Conservation (phyloP, 306 rosid species). For the Castanea sativa region DNA sequence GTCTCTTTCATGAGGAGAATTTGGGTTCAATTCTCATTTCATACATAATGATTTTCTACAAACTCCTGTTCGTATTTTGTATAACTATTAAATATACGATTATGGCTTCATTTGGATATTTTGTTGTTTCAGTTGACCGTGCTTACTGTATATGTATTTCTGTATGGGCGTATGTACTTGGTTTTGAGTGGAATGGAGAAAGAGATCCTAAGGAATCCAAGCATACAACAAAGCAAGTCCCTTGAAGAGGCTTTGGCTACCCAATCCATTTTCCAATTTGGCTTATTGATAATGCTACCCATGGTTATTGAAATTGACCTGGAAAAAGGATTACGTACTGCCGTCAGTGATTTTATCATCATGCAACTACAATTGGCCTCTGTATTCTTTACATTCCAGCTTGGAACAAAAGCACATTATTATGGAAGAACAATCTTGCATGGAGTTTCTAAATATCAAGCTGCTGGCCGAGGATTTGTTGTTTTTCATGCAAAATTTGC, state of each 20-base stretch:
- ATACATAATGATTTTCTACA: not conserved
- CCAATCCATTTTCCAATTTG: slow-evolving; percentile 82
- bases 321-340: slow-evolving; percentile 94
- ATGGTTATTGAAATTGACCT: slow-evolving; percentile 99
- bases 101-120: not conserved
- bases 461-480: slow-evolving; percentile 93
- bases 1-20: too few relatives aligned
- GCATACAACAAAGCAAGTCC: slow-evolving; percentile 60
- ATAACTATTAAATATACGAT: not conserved
- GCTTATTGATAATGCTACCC: slow-evolving; percentile 74
- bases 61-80: not conserved
- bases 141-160: slow-evolving; percentile 75
- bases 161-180: slow-evolving; percentile 88
- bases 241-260: slow-evolving; percentile 90
- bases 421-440: slow-evolving; percentile 92
- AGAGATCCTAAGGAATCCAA: slow-evolving; percentile 59
- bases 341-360: slow-evolving; percentile 85
- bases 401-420: slow-evolving; percentile 94
- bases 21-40: not conserved
- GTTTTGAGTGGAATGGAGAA: slow-evolving; percentile 91
- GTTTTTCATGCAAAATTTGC: slow-evolving; percentile 92
- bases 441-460: slow-evolving; percentile 90
- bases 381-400: slow-evolving; percentile 91
- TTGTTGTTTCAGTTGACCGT: slow-evolving; percentile 68
- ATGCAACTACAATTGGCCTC: slow-evolving; percentile 97